Percentiles rank a stretch among this genome's conserved stretches.
These are phyloP conservation scores for Cronartium ribicola DNA, from an alignment of 1,284 basidiomycete genomes.

Conservation along the genomic window DNA sequence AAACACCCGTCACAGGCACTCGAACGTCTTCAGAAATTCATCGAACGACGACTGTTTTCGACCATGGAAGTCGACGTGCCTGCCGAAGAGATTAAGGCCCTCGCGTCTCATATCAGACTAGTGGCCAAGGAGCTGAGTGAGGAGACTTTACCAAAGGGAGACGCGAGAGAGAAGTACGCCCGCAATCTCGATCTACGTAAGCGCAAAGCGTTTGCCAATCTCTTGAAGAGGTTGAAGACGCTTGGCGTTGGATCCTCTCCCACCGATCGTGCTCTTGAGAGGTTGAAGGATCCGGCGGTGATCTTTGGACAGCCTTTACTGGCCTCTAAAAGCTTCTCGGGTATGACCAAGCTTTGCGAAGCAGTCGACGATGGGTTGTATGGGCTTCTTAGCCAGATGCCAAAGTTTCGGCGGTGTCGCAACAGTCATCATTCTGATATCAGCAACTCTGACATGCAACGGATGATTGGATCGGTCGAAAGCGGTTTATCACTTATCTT, in stretches of 20 bases:
- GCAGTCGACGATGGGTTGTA: conserved; percentile 26
- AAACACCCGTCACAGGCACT: conserved; percentile 43
- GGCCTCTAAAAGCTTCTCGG: background rate
- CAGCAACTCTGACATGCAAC: conserved; percentile 28
- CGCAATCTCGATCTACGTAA: conserved; percentile 76
- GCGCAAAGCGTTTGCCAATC: conserved; percentile 82
- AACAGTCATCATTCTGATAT: conserved; percentile 36
- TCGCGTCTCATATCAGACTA: conserved; percentile 71
- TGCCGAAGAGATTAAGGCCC: conserved; percentile 56
- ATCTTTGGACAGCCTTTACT: conserved; percentile 38
- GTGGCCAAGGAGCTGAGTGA: conserved; percentile 64
- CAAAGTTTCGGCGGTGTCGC: conserved; percentile 28
- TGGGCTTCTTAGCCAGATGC: conserved; percentile 33
- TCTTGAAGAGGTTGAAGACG: conserved; percentile 80
- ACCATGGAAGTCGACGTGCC: conserved; percentile 29
- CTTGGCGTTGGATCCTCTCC: conserved; percentile 60
- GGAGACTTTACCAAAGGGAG: conserved; percentile 59
- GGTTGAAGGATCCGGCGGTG: conserved; percentile 17
- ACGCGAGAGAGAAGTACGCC: conserved; percentile 63
- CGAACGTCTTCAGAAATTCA: conserved; percentile 50
- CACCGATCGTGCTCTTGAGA: conserved; percentile 41
- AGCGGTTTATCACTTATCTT: conserved; percentile 36
- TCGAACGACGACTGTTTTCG: conserved; percentile 44
- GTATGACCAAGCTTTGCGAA: conserved; percentile 10
- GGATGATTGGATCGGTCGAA: conserved; percentile 33